These are phyloP conservation scores for Andrographis paniculata DNA, from an alignment of 305 asterid genomes.

Conservation along the genomic window DNA sequence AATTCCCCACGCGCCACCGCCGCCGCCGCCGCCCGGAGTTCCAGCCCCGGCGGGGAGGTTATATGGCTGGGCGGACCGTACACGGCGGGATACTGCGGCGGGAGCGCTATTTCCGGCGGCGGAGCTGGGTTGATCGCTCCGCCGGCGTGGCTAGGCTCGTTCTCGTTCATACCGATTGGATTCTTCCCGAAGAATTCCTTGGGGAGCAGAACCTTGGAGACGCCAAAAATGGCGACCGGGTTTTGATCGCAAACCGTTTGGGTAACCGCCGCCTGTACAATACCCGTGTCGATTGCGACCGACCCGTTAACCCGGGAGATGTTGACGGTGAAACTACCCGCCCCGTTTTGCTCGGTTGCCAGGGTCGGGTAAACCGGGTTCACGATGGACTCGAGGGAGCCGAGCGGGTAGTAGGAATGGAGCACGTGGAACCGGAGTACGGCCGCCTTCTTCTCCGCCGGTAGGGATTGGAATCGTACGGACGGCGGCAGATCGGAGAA, in stretches of 20 bases:
- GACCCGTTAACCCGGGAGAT: conserved; percentile 48
- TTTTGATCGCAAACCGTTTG: conserved; percentile 63
- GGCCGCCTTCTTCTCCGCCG: conserved; percentile 41
- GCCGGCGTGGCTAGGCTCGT: no score
- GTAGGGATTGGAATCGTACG: conserved; percentile 31
- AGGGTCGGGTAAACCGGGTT: conserved; percentile 60
- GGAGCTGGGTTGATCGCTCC: no score
- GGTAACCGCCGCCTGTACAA: conserved; percentile 43
- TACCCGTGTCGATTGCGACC: conserved; percentile 41
- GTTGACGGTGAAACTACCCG: conserved; percentile 48
- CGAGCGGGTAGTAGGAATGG: conserved; percentile 51
- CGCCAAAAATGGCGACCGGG: conserved; percentile 56
- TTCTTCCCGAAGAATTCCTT: conserved; percentile 39
- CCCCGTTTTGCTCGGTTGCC: conserved; percentile 52
- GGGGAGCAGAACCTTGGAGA: conserved; percentile 48
- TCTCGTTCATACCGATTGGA: conserved; percentile 14
- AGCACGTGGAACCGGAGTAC: conserved; percentile 44
- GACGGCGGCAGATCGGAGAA: conserved; percentile 33
- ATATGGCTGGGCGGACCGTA: no score
- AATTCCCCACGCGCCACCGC: no score
- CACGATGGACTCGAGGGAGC: conserved; percentile 48
- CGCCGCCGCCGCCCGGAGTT: no score
- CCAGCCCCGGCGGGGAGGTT: no score
- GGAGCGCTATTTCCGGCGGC: no score
- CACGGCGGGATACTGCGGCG: no score